Evolutionary conservation across 139 green algal species (phyloP).

Genomic region (Choricystis sp.): DNA sequence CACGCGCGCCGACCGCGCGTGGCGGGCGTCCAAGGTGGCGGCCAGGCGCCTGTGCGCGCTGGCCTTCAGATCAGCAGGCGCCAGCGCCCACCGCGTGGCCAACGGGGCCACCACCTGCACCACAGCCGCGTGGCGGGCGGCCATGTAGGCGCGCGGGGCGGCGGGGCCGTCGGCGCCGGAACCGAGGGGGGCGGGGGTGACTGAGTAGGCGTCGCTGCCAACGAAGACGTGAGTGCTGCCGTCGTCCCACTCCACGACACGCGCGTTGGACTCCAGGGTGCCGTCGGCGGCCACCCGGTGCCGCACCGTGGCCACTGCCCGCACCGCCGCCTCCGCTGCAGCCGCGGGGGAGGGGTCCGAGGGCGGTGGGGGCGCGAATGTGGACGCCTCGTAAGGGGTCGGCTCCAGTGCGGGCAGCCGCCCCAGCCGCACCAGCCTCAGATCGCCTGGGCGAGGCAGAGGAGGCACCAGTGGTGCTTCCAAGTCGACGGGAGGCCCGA

Average conservation of each 20-base stretch:
- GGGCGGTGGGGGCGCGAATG: constrained; percentile 6
- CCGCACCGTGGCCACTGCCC: not conserved
- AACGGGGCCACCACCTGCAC: not conserved
- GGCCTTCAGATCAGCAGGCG: too few species aligned
- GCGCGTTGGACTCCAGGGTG: not conserved
- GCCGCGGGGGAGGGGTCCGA: too few species aligned
- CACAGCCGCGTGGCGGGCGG: not conserved
- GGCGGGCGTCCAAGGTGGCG: too few species aligned
- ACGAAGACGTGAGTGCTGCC: not conserved
- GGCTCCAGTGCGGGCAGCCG: constrained; percentile 50
- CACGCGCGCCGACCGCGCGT: not conserved
- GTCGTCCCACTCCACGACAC: not conserved
- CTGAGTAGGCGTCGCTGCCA: not conserved
- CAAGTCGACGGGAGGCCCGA: not conserved
- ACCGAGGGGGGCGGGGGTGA: not conserved
- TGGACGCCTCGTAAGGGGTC: constrained; percentile 37
- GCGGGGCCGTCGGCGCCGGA: too few species aligned
- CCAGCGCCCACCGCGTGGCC: not conserved
- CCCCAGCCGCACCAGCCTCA: constrained; percentile 28
- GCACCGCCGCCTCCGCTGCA: not conserved
- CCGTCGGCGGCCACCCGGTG: too few species aligned
- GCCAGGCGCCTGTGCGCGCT: too few species aligned
- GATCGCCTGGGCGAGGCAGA: not conserved
- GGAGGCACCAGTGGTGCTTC: not conserved
- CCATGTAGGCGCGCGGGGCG: not conserved